A percentile compares a stretch with the other conserved stretches of the same genome.
phyloP scores from a whole-genome alignment of 2,329 filamentous ascomycete species.

The Sporothrix sp. region DNA sequence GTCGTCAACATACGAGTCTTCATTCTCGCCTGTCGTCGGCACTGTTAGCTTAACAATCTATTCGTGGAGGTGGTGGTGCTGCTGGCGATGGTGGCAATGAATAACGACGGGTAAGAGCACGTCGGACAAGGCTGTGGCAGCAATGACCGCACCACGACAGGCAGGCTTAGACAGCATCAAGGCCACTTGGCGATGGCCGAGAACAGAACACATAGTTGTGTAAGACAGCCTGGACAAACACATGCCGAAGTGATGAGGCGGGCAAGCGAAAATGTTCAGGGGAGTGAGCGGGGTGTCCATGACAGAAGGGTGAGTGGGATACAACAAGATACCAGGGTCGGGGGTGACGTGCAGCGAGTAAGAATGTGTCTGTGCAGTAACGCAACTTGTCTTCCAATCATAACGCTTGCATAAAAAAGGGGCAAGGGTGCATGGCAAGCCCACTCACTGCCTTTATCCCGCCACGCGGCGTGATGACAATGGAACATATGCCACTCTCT shows the following conservation, averaged over 20 bases:
- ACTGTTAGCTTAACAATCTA: constrained; percentile 4
- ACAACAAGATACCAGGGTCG: background rate
- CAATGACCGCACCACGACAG: too few species aligned
- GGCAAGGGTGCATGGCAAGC: background rate
- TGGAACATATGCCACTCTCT: too few species aligned
- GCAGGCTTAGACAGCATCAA: too few species aligned
- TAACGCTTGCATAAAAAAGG: background rate
- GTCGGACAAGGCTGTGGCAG: too few species aligned
- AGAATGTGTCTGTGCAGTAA: background rate
- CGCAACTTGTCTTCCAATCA: too few species aligned
- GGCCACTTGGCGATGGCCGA: too few species aligned
- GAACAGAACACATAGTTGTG: too few species aligned
- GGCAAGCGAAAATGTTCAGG: constrained; percentile 1
- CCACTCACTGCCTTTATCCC: background rate
- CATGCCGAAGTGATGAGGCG: background rate
- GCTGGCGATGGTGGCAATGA: background rate
- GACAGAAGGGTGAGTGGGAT: constrained; percentile 4
- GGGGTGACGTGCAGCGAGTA: background rate
- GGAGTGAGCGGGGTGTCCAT: constrained; percentile 1
- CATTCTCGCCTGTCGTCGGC: constrained; percentile 9
- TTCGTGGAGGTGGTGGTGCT: background rate
- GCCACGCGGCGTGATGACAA: constrained; percentile 4
- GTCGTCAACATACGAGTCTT: constrained; percentile 13
- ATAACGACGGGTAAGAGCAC: background rate
- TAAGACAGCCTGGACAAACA: background rate